Conservation (phyloP, 805 yeast species). For the Yarrowia sp. region DNA sequence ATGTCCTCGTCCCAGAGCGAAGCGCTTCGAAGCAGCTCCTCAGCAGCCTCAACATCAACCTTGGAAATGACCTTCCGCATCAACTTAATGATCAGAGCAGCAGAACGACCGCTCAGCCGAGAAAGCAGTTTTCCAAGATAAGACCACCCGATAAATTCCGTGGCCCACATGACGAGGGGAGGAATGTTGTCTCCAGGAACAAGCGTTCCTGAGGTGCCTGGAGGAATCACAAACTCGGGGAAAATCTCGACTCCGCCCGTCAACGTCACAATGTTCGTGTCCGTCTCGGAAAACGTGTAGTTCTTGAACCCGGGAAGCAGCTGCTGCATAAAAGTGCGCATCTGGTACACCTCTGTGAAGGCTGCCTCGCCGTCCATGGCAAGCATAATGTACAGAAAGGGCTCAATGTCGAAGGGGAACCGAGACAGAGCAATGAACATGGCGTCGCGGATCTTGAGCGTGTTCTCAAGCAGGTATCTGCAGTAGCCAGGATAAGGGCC, state of each 20-base stretch:
- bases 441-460: slow-evolving; percentile 44
- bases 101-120: slow-evolving; percentile 40
- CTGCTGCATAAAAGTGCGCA: slow-evolving; percentile 61
- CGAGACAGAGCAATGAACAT: slow-evolving; percentile 64
- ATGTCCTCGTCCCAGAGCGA: slow-evolving; percentile 51
- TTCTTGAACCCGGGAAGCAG: slow-evolving; percentile 43
- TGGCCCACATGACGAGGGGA: slow-evolving; percentile 59
- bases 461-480: slow-evolving; percentile 48
- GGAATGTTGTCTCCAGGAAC: slow-evolving; percentile 49
- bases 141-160: slow-evolving; percentile 84
- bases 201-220: slow-evolving; percentile 68
- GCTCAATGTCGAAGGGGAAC: slow-evolving; percentile 61
- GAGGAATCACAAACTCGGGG: slow-evolving; percentile 49
- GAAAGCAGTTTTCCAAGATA: slow-evolving; percentile 67
- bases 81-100: slow-evolving; percentile 50
- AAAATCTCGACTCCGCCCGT: slow-evolving; percentile 49
- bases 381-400: slow-evolving; percentile 59
- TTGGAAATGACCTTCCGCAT: slow-evolving; percentile 50
- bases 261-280: slow-evolving; percentile 53
- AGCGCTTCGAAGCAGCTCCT: slow-evolving; percentile 41
- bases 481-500: slow-evolving; percentile 46
- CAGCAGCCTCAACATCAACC: slow-evolving; percentile 44
- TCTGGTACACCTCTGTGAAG: slow-evolving; percentile 53
- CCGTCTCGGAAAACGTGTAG: slow-evolving; percentile 46
- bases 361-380: slow-evolving; percentile 65